These are phyloP conservation scores for Sarcodon sp. DNA, from an alignment of 768 basidiomycete genomes.

Conservation along the genomic window DNA sequence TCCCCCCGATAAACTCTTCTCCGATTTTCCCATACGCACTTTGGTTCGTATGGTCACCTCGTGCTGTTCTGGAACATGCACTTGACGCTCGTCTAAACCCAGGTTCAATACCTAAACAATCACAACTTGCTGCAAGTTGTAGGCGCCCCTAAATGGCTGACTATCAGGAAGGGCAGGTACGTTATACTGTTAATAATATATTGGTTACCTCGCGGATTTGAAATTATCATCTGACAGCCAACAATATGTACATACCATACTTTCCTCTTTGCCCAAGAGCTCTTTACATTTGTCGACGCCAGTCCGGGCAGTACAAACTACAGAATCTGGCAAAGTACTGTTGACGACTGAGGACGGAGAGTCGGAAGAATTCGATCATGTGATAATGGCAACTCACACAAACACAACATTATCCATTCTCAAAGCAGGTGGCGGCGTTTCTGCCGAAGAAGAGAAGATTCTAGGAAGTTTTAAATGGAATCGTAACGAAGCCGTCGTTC, in stretches of 20 bases:
- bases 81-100: neutral
- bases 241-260: conserved; percentile 52
- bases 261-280: conserved; percentile 35
- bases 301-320: conserved; percentile 28
- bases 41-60: conserved; percentile 23
- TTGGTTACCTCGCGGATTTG: neutral
- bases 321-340: conserved; percentile 17
- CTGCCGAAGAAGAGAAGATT: conserved; percentile 38
- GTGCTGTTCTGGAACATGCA: neutral
- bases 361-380: conserved; percentile 44
- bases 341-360: conserved; percentile 35
- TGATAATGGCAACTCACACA: conserved; percentile 65
- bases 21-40: conserved; percentile 61
- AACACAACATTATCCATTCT: conserved; percentile 45
- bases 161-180: conserved; percentile 61
- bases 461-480: conserved; percentile 54
- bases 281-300: conserved; percentile 50
- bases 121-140: conserved; percentile 63
- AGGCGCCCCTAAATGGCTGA: conserved; percentile 62
- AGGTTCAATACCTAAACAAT: conserved; percentile 65
- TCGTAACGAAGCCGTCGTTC: conserved; percentile 53
- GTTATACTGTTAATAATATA: conserved; percentile 3
- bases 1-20: conserved; percentile 52
- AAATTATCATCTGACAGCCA: conserved; percentile 24
- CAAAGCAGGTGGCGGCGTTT: conserved; percentile 33